A percentile compares a stretch with the other conserved stretches of the same genome.
These are phyloP conservation scores for Candolleomyces aberdarensis DNA, from an alignment of 768 basidiomycete genomes.

Conservation along the genomic window DNA sequence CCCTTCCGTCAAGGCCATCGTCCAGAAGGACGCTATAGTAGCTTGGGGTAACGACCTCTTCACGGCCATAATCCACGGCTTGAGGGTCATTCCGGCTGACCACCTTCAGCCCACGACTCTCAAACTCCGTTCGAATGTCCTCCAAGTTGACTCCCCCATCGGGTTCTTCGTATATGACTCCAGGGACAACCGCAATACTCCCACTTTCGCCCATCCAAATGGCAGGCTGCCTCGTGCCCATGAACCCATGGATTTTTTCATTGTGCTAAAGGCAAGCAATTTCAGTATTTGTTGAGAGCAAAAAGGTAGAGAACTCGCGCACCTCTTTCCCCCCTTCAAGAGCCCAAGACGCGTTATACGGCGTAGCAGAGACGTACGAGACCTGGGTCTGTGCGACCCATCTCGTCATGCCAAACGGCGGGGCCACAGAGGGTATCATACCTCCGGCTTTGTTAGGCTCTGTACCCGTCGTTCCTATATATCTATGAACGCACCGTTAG, in stretches of 20 bases:
- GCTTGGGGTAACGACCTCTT: constrained; percentile 52
- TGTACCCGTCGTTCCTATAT: constrained; percentile 73
- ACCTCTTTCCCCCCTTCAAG: constrained; percentile 3
- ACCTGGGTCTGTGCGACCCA: constrained; percentile 81
- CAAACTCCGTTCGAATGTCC: constrained; percentile 49
- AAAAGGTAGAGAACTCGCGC: background rate
- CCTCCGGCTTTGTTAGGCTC: constrained; percentile 71
- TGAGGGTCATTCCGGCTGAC: constrained; percentile 24
- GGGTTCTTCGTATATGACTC: constrained; percentile 27
- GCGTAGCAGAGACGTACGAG: constrained; percentile 72
- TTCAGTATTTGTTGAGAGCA: background rate
- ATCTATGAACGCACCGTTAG: constrained; percentile 17
- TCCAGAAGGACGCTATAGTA: constrained; percentile 60
- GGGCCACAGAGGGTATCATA: constrained; percentile 73
- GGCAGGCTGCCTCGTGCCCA: constrained; percentile 79
- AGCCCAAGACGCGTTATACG: constrained; percentile 46
- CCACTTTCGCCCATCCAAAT: constrained; percentile 89
- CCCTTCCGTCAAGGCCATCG: constrained; percentile 44
- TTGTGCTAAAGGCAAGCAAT: background rate
- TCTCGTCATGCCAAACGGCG: constrained; percentile 83
- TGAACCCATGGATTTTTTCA: constrained; percentile 62
- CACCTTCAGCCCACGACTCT: constrained; percentile 49
- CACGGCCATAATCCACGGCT: constrained; percentile 17
- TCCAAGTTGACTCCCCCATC: background rate
- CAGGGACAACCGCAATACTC: constrained; percentile 58